phyloP scores from a whole-genome alignment of 179 eudicot species.

The Amaranthus tricolor region DNA sequence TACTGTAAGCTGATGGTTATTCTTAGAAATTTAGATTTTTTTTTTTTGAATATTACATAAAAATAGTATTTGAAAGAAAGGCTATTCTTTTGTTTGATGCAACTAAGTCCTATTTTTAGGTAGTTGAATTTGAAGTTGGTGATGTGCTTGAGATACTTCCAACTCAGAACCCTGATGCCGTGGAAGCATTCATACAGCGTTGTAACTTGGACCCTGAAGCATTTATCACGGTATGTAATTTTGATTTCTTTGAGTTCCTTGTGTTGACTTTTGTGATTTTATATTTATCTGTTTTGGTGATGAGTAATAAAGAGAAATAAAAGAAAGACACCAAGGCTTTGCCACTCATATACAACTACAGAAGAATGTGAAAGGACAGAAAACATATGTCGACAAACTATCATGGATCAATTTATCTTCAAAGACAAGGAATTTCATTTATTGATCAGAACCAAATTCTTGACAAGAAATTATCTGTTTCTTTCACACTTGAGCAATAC shows the following conservation, averaged over 20 bases:
- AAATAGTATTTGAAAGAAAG: neutral
- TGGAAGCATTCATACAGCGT: slow-evolving; percentile 73
- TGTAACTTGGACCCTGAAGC: slow-evolving; percentile 85
- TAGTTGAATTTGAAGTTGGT: slow-evolving; percentile 77
- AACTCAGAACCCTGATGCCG: slow-evolving; percentile 69
- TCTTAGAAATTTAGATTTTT: neutral
- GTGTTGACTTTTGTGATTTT: neutral
- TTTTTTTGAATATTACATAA: neutral
- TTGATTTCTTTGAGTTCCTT: neutral
- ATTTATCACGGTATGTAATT: slow-evolving; percentile 62
- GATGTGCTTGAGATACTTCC: slow-evolving; percentile 89
- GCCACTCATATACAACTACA: too few relatives aligned
- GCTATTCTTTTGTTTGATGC: slow-evolving; percentile 2
- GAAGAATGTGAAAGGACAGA: too few relatives aligned
- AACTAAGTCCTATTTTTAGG: slow-evolving; percentile 27
- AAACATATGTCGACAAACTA: too few relatives aligned
- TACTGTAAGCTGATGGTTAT: slow-evolving; percentile 46
- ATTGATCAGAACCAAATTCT: too few relatives aligned
- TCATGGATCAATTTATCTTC: too few relatives aligned
- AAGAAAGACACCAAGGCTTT: too few relatives aligned
- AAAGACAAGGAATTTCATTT: too few relatives aligned
- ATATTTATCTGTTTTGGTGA: too few relatives aligned
- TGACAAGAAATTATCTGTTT: too few relatives aligned
- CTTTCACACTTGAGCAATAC: too few relatives aligned
- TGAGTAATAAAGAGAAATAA: too few relatives aligned